These are phyloP conservation scores for Penicillium maclennaniae DNA, from an alignment of 495 filamentous ascomycete species.

Conservation along the genomic window DNA sequence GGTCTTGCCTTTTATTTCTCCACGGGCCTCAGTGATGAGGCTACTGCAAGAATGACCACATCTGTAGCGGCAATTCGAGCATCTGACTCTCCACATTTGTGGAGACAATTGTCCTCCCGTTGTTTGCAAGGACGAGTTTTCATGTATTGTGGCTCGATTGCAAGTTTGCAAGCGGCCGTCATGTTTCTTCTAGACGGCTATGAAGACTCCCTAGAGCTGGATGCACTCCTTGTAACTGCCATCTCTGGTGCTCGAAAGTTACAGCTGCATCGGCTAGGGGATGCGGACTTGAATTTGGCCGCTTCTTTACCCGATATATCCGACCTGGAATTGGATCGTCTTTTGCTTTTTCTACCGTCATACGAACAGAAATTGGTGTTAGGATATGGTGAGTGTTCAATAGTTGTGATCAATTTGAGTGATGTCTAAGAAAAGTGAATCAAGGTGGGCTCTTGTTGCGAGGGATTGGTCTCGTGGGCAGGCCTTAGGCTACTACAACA, in stretches of 20 bases:
- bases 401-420: background rate
- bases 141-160: conserved; percentile 29
- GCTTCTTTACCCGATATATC: no score
- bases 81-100: conserved; percentile 7
- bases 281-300: conserved; percentile 8
- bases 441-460: conserved; percentile 27
- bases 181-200: conserved; percentile 31
- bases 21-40: background rate
- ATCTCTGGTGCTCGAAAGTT: conserved; percentile 31
- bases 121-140: conserved; percentile 23
- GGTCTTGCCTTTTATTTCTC: conserved; percentile 12
- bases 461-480: conserved; percentile 27
- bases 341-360: background rate
- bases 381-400: conserved; percentile 13
- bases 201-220: conserved; percentile 17
- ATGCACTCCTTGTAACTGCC: conserved; percentile 26
- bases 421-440: no score
- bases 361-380: conserved; percentile 16
- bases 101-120: conserved; percentile 25
- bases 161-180: conserved; percentile 25
- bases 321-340: no score
- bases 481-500: conserved; percentile 24
- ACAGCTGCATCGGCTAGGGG: conserved; percentile 23
- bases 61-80: conserved; percentile 8
- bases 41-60: background rate